These are phyloP conservation scores for Macrophomina pseudophaseolina DNA, from an alignment of 2,329 filamentous ascomycete species.

Conservation along the genomic window DNA sequence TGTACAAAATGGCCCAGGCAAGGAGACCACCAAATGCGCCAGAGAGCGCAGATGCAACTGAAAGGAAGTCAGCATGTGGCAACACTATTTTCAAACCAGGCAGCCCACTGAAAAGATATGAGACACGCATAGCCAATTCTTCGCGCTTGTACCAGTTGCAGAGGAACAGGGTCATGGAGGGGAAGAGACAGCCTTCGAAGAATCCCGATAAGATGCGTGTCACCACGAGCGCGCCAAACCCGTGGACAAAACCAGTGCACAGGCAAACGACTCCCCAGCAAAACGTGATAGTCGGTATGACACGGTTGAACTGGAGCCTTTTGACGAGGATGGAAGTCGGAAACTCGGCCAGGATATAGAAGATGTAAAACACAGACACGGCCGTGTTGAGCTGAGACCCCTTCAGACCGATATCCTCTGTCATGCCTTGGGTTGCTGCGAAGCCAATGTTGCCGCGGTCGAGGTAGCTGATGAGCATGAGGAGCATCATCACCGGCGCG, in stretches of 20 bases:
- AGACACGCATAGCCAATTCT: conserved; percentile 37
- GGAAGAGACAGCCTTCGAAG: conserved; percentile 42
- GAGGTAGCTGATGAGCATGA: conserved; percentile 43
- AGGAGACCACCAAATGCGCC: conserved; percentile 39
- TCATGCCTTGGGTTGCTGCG: conserved; percentile 43
- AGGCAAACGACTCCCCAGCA: conserved; percentile 37
- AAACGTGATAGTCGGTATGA: conserved; percentile 37
- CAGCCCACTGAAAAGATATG: conserved; percentile 36
- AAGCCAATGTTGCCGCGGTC: conserved; percentile 44
- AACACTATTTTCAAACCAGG: background rate
- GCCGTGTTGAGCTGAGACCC: conserved; percentile 39
- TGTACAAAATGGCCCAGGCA: conserved; percentile 38
- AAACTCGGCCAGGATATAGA: conserved; percentile 44
- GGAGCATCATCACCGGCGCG: conserved; percentile 43
- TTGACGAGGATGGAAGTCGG: conserved; percentile 41
- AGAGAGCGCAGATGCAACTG: conserved; percentile 34
- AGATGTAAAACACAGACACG: conserved; percentile 43
- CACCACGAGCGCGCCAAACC: conserved; percentile 33
- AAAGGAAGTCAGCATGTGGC: background rate
- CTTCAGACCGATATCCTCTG: conserved; percentile 35
- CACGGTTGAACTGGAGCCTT: conserved; percentile 41
- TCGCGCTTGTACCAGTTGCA: conserved; percentile 41
- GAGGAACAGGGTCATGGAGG: conserved; percentile 38
- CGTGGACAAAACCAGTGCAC: conserved; percentile 35
- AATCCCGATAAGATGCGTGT: conserved; percentile 36